Evolutionary conservation across 495 filamentous ascomycete genomes (phyloP).

Genomic region (Penicillium ucsense): DNA sequence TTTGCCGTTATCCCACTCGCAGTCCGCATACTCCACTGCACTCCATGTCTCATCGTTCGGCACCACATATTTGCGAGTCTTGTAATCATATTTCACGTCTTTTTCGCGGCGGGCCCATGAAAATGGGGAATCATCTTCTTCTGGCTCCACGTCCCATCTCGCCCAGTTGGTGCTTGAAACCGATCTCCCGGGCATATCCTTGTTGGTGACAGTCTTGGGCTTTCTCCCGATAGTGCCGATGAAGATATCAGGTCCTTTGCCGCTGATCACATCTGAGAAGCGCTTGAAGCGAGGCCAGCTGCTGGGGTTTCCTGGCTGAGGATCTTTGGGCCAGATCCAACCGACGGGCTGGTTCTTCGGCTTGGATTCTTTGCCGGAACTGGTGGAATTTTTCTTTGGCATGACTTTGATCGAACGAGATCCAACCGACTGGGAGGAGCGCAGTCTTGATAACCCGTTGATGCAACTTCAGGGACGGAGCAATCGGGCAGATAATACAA

Average conservation of each 20-base stretch:
- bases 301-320: constrained; percentile 22
- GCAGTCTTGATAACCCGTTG: too few species aligned
- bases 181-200: not conserved
- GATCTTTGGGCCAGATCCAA: constrained; percentile 36
- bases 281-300: constrained; percentile 27
- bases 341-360: constrained; percentile 8
- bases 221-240: constrained; percentile 15
- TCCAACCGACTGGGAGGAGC: too few species aligned
- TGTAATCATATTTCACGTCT: constrained; percentile 21
- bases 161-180: constrained; percentile 12
- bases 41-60: constrained; percentile 25
- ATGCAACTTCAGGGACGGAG: too few species aligned
- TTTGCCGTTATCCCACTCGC: not conserved
- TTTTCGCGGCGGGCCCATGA: constrained; percentile 7
- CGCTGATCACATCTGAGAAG: constrained; percentile 26
- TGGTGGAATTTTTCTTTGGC: not conserved
- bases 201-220: not conserved
- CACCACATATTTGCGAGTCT: constrained; percentile 17
- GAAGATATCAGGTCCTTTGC: constrained; percentile 37
- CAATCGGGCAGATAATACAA: too few species aligned
- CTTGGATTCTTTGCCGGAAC: constrained; percentile 1
- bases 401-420: too few species aligned
- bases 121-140: constrained; percentile 3
- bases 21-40: constrained; percentile 20
- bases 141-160: constrained; percentile 10